phyloP scores from a whole-genome alignment of 345 rosid species.

The Hibiscus mutabilis region DNA sequence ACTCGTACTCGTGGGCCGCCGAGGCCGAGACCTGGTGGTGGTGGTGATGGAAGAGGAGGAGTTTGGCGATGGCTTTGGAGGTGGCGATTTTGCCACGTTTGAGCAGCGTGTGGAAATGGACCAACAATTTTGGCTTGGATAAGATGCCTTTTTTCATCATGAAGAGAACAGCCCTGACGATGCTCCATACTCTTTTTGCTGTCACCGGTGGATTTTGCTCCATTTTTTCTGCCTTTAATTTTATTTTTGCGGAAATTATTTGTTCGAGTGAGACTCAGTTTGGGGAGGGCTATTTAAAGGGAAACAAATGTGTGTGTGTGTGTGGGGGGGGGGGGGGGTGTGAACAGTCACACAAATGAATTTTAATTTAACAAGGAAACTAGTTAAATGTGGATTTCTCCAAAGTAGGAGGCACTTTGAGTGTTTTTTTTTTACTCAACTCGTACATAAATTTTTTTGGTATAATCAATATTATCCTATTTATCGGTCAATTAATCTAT shows the following conservation, averaged over 20 bases:
- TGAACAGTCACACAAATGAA: no score
- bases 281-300: conserved; percentile 40
- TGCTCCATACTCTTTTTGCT: conserved; percentile 53
- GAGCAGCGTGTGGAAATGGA: conserved; percentile 63
- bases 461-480: no score
- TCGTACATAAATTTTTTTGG: no score
- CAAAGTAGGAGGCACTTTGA: no score
- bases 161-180: conserved; percentile 54
- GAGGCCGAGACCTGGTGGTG: conserved; percentile 9
- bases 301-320: no score
- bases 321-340: background rate
- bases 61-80: conserved; percentile 42
- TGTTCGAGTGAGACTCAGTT: conserved; percentile 14
- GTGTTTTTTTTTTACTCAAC: no score
- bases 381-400: no score
- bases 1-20: conserved; percentile 53
- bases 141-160: conserved; percentile 66
- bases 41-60: conserved; percentile 57
- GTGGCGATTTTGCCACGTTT: conserved; percentile 76
- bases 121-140: conserved; percentile 47
- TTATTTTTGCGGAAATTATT: background rate
- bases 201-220: conserved; percentile 40
- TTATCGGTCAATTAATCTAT: no score
- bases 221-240: conserved; percentile 8
- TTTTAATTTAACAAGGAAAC: no score